These are phyloP conservation scores for Pythium biforme DNA, from an alignment of 352 stramenopile species.

Conservation along the genomic window DNA sequence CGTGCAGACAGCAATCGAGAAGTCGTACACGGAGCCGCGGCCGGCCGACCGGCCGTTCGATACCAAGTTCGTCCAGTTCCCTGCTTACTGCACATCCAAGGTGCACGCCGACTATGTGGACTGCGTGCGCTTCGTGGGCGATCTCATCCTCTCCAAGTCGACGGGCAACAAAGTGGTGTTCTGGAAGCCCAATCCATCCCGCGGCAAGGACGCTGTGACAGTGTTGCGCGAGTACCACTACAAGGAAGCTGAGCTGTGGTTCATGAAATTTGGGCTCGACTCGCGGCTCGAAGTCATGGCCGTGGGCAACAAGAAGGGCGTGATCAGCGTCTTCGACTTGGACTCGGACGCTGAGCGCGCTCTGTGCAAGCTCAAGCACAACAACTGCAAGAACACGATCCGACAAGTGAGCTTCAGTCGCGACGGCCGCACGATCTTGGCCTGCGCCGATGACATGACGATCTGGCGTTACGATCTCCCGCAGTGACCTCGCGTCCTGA, in stretches of 20 bases:
- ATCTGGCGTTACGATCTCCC: constrained; percentile 76
- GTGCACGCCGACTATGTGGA: constrained; percentile 92
- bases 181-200: constrained; percentile 89
- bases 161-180: constrained; percentile 90
- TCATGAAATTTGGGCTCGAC: constrained; percentile 84
- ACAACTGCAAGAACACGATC: constrained; percentile 75
- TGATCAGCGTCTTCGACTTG: constrained; percentile 78
- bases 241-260: constrained; percentile 85
- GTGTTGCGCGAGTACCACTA: constrained; percentile 82
- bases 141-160: constrained; percentile 79
- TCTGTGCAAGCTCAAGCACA: constrained; percentile 70
- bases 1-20: constrained; percentile 71
- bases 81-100: constrained; percentile 89
- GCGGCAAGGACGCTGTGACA: constrained; percentile 75
- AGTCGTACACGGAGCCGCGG: constrained; percentile 71
- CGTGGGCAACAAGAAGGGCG: constrained; percentile 79
- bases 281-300: constrained; percentile 74
- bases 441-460: constrained; percentile 69
- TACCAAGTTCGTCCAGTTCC: constrained; percentile 89
- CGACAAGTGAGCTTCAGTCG: constrained; percentile 80
- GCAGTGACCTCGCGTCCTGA: constrained; percentile 7
- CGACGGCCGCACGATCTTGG: constrained; percentile 65
- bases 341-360: constrained; percentile 69
- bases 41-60: constrained; percentile 66
- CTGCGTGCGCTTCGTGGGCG: constrained; percentile 80